These are phyloP conservation scores for Puccinia coronata DNA, from an alignment of 1,284 basidiomycete genomes.

Conservation along the genomic window DNA sequence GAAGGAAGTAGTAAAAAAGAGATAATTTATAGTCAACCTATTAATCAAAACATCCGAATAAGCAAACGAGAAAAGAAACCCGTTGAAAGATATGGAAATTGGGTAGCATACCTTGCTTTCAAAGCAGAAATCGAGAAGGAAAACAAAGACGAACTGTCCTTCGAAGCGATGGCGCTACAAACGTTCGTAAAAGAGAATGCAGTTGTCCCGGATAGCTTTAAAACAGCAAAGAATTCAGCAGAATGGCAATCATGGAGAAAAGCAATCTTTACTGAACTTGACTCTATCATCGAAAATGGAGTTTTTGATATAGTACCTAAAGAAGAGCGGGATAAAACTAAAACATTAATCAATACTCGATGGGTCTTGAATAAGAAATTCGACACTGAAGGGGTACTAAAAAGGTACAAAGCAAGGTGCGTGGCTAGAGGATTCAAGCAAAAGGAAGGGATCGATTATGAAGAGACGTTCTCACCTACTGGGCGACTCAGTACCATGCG, in stretches of 20 bases:
- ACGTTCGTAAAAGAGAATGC: slow-evolving; percentile 23
- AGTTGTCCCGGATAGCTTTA: slow-evolving; percentile 22
- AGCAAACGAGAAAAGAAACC: slow-evolving; percentile 21
- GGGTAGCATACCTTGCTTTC: slow-evolving; percentile 18
- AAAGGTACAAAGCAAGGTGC: slow-evolving; percentile 37
- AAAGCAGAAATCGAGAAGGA: slow-evolving; percentile 8
- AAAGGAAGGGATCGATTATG: slow-evolving; percentile 36
- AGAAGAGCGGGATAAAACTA: not conserved
- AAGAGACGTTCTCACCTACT: slow-evolving; percentile 46
- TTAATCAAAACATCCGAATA: not conserved
- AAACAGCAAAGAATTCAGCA: not conserved
- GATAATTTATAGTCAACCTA: slow-evolving; percentile 3
- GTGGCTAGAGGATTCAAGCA: slow-evolving; percentile 42
- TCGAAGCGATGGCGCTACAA: slow-evolving; percentile 16
- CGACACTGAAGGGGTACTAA: slow-evolving; percentile 14
- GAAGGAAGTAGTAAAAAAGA: not conserved
- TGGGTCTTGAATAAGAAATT: slow-evolving; percentile 36
- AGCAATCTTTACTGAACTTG: slow-evolving; percentile 32
- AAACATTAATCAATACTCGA: slow-evolving; percentile 36
- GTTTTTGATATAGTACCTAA: slow-evolving; percentile 39
- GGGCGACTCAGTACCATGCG: slow-evolving; percentile 16
- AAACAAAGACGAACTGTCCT: slow-evolving; percentile 7
- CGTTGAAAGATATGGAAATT: slow-evolving; percentile 19
- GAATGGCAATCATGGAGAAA: slow-evolving; percentile 24
- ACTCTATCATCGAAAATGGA: slow-evolving; percentile 23